Percentiles rank a stretch among this genome's conserved stretches.
phyloP scores from a whole-genome alignment of 257 asterid genomes.

The Gynochthodes officinalis region DNA sequence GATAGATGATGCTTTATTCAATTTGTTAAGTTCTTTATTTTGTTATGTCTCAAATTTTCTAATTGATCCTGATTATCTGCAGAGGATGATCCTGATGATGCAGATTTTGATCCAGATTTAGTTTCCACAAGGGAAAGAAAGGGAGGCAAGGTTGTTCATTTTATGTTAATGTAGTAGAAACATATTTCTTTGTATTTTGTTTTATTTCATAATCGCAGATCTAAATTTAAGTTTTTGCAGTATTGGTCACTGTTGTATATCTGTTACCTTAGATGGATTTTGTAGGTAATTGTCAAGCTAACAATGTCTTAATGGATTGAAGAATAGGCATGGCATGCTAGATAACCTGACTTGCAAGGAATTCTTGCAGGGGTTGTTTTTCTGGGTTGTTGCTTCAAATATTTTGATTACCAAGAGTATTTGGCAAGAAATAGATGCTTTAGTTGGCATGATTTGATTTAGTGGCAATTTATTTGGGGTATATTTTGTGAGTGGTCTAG shows the following conservation, averaged over 20 bases:
- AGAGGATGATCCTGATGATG: conserved; percentile 97
- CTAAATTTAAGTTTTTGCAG: neutral
- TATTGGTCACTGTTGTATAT: neutral
- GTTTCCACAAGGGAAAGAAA: conserved; percentile 52
- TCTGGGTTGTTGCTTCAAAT: neutral
- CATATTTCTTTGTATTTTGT: neutral
- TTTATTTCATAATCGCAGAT: neutral
- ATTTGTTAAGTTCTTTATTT: neutral
- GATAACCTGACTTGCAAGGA: neutral
- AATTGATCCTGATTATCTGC: conserved; percentile 31
- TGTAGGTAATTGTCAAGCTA: neutral
- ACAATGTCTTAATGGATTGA: neutral
- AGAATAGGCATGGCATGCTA: neutral
- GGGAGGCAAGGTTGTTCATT: conserved; percentile 60
- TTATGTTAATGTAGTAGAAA: neutral
- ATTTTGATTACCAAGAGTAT: neutral
- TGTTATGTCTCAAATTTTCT: neutral
- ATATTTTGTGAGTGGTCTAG: neutral
- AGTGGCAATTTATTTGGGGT: neutral
- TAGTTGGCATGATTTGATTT: neutral
- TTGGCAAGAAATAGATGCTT: neutral
- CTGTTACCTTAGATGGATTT: neutral
- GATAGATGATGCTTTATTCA: neutral
- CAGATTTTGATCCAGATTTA: conserved; percentile 82
- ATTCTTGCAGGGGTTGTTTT: neutral